A percentile compares a stretch with the other conserved stretches of the same genome.
Conservation (phyloP, 148 eudicot species). For the Vaccinium corymbosum region DNA sequence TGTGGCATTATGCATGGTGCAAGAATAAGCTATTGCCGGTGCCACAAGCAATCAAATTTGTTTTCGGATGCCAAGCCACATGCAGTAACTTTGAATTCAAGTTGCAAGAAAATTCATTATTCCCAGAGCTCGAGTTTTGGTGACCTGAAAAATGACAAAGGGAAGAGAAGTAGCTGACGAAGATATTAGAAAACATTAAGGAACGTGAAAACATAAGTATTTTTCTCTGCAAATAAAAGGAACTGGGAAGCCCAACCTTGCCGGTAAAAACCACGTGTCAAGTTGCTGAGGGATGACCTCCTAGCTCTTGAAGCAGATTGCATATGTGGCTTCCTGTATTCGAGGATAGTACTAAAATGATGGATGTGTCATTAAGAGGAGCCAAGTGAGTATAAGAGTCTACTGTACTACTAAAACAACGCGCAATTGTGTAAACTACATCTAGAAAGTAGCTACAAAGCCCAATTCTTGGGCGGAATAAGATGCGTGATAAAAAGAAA, state of each 20-base stretch:
- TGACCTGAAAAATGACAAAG: constrained; percentile 26
- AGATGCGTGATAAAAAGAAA: neutral
- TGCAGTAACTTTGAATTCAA: constrained; percentile 42
- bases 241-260: constrained; percentile 27
- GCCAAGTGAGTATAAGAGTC: neutral
- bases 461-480: neutral
- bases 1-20: constrained; percentile 31
- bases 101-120: constrained; percentile 27
- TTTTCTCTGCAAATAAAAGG: neutral
- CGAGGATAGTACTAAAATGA: neutral
- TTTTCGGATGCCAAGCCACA: constrained; percentile 52
- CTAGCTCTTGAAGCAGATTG: constrained; percentile 35
- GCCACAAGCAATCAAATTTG: constrained; percentile 48
- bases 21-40: constrained; percentile 37
- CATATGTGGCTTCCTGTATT: constrained; percentile 29
- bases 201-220: neutral
- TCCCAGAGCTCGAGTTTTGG: constrained; percentile 20
- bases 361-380: neutral
- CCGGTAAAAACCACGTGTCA: constrained; percentile 41
- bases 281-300: constrained; percentile 47
- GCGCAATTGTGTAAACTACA: neutral
- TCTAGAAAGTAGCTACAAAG: neutral
- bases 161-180: neutral
- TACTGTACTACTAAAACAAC: neutral
- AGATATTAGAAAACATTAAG: too few relatives aligned